Conservation (phyloP, 352 stramenopile genomes). For the Globisporangium nunn region DNA sequence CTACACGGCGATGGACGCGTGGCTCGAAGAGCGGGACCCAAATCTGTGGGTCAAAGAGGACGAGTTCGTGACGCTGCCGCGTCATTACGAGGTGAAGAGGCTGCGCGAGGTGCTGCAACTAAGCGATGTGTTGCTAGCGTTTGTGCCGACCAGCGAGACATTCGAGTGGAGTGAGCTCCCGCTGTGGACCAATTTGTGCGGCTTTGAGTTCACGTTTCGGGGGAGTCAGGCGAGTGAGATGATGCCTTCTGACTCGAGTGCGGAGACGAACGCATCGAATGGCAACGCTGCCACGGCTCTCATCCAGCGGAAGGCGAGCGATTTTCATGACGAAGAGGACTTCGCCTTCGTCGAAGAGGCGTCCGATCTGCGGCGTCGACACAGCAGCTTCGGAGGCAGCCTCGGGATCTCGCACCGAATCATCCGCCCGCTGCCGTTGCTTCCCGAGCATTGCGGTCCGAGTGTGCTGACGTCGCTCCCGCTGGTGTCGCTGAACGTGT, state of each 20-base stretch:
- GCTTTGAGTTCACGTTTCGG: constrained; percentile 53
- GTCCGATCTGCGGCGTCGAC: constrained; percentile 40
- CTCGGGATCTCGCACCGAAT: constrained; percentile 23
- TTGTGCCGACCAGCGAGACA: constrained; percentile 13
- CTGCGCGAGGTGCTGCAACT: constrained; percentile 62
- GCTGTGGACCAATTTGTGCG: constrained; percentile 61
- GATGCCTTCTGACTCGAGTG: neutral
- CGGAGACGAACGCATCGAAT: too few species aligned
- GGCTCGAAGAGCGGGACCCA: constrained; percentile 75
- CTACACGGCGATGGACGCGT: constrained; percentile 82
- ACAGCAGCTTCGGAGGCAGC: constrained; percentile 55
- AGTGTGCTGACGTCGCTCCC: constrained; percentile 48
- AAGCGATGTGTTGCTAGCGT: constrained; percentile 51
- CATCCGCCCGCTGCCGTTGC: constrained; percentile 39
- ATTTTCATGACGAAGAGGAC: constrained; percentile 46
- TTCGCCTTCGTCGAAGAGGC: constrained; percentile 80
- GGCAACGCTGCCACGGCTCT: neutral
- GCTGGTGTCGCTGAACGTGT: constrained; percentile 36
- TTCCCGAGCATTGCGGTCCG: constrained; percentile 34
- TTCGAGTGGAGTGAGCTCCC: constrained; percentile 48
- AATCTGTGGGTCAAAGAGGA: constrained; percentile 76
- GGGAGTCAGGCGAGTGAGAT: neutral
- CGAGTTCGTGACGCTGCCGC: constrained; percentile 55
- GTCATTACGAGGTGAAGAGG: constrained; percentile 66
- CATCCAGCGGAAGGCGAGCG: constrained; percentile 7